phyloP scores from a whole-genome alignment of 2,329 filamentous ascomycete species.

The Diaporthe ampelina region DNA sequence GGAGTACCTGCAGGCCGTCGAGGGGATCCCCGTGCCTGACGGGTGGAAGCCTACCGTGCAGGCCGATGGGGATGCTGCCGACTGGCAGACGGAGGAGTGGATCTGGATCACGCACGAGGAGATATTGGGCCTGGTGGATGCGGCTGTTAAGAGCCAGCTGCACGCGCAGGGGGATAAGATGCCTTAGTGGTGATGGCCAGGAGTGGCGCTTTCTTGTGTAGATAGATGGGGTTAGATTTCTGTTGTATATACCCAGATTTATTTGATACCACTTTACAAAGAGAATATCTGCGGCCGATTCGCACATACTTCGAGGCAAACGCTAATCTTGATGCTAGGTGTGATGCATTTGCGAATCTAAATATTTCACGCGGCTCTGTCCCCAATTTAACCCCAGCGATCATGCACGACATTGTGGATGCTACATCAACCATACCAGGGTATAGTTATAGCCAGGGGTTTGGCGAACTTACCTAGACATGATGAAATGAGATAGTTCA shows the following conservation, averaged over 20 bases:
- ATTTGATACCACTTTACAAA: conserved; percentile 22
- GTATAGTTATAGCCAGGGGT: not conserved
- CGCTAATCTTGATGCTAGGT: not conserved
- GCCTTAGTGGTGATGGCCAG: not conserved
- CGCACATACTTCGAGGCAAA: not conserved
- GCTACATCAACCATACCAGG: not conserved
- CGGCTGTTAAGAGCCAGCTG: conserved; percentile 38
- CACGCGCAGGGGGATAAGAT: not conserved
- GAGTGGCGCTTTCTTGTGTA: not conserved
- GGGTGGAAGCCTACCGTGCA: conserved; percentile 31
- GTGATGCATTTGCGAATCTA: not conserved
- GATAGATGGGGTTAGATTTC: not conserved
- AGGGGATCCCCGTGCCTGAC: conserved; percentile 27
- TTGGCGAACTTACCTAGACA: not conserved
- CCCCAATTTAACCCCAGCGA: too few relatives aligned
- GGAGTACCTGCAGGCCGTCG: conserved; percentile 31
- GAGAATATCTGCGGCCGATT: not conserved
- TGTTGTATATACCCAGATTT: conserved; percentile 17
- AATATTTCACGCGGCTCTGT: too few relatives aligned
- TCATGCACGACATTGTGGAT: conserved; percentile 9
- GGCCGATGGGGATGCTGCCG: conserved; percentile 8
- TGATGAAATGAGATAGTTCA: not conserved
- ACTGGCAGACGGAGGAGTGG: conserved; percentile 44
- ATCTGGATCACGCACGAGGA: conserved; percentile 43
- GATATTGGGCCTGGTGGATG: conserved; percentile 42